phyloP scores from a whole-genome alignment of 106 monocot genomes.

The Dioscorea zingiberensis region DNA sequence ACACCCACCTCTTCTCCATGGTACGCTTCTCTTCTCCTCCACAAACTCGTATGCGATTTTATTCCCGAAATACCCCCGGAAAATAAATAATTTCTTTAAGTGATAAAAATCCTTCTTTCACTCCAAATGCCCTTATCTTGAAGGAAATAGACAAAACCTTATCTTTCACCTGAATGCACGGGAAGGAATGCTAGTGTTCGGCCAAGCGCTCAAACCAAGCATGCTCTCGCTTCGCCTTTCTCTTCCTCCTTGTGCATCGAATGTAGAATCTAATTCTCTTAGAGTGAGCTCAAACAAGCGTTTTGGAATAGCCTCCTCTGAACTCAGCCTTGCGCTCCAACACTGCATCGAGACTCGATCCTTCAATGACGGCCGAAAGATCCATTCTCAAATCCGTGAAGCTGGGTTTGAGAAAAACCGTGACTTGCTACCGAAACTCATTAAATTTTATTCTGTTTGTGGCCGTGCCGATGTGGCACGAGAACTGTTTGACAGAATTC shows the following conservation, averaged over 20 bases:
- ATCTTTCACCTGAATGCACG: no score
- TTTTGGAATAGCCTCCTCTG: conserved; percentile 9
- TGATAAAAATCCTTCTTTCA: no score
- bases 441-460: conserved; percentile 30
- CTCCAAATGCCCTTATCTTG: no score
- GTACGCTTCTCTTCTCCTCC: conserved; percentile 26
- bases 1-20: conserved; percentile 89
- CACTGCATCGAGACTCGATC: conserved; percentile 36
- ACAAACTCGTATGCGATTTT: not conserved
- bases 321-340: conserved; percentile 24
- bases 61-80: not conserved
- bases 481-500: conserved; percentile 33
- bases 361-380: conserved; percentile 16
- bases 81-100: not conserved
- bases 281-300: not conserved
- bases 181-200: no score
- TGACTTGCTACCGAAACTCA: conserved; percentile 30
- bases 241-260: not conserved
- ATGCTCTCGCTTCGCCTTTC: conserved; percentile 6
- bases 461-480: conserved; percentile 15
- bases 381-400: conserved; percentile 29
- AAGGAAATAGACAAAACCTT: no score
- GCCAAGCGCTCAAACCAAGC: not conserved
- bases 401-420: conserved; percentile 38
- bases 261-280: not conserved